Base-by-base conservation (phyloP, 805 yeast species). In the Diddensiella santjacobensis region DNA sequence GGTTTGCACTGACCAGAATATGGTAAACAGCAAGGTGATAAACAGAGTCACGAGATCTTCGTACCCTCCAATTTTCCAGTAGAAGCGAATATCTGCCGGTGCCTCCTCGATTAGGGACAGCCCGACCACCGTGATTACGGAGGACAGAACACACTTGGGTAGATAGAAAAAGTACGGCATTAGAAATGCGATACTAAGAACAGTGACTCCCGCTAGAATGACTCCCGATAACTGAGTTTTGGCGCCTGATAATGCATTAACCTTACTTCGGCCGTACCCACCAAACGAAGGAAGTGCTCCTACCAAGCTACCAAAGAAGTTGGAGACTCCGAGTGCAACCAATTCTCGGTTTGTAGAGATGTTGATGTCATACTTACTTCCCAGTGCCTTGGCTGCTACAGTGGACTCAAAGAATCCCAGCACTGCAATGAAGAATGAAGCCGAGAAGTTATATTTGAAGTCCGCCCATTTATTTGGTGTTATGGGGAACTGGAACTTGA, bases 331-430 rank as follows among this genome's bases (percentile, higher is more conserved):
- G 24, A 91, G 70, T 0, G 97, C 97, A 3, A 93, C 90, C 37
- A 91, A 69, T 63, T 91, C 99, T 51, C 97, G 77, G 64, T 93
- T 90, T 15, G 95, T 79, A 0, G 96, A 86, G 8, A 89, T 60
- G n/a, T 62, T 57, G 35, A 61, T 43, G 29, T 86, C 84, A 53
- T 79, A 80, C n/a, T 75, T 71, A 1, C 90, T 75, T 0, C 95
- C 93, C 22, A 93, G 69, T 0, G 95, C 78, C 64, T 93, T 87
- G 17, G 90, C 85, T 0, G 97, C 96, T 0, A 96, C 89, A 0
- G 96, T 86, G 4, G 95, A 83, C 64, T 91, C 97, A 58, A 91
- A 86, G 61, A 91, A 88, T 0, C 98, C 98, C 31, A 91, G 69
- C 61, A 88, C 77, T 0, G 96, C 95, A 52, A 87, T 79, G 49